phyloP scores from a whole-genome alignment of 352 stramenopile genomes.

The Phytophthora ramorum region DNA sequence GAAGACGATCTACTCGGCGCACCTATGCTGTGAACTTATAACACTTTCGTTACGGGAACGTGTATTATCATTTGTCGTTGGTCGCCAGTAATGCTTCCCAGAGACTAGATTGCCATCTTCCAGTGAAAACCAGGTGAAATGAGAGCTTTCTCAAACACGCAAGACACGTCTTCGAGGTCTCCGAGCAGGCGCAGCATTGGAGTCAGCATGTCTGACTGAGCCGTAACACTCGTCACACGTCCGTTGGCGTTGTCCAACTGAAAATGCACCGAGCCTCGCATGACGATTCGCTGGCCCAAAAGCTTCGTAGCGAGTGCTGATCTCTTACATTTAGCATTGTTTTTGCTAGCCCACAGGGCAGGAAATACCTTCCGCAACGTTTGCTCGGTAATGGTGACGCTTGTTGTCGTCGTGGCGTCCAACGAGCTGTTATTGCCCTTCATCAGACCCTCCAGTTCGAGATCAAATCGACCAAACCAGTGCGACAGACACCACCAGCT shows the following conservation, averaged over 20 bases:
- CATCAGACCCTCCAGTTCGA: constrained; percentile 4
- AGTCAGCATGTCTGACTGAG: constrained; percentile 1
- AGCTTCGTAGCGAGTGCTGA: neutral
- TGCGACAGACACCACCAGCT: neutral
- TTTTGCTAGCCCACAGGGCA: neutral
- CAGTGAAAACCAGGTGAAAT: constrained; percentile 9
- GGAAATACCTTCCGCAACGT: constrained; percentile 11
- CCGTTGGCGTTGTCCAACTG: neutral
- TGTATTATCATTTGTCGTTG: too few relatives aligned
- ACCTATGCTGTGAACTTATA: too few relatives aligned
- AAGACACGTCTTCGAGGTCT: neutral
- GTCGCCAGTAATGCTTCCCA: too few relatives aligned
- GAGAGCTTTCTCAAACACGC: constrained; percentile 7
- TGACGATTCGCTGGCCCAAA: neutral
- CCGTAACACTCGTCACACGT: constrained; percentile 6
- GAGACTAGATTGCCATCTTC: neutral
- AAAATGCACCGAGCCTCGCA: constrained; percentile 3
- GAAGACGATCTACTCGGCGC: too few relatives aligned
- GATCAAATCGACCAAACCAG: constrained; percentile 4
- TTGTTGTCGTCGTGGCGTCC: constrained; percentile 11
- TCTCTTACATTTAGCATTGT: neutral
- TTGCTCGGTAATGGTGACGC: constrained; percentile 7
- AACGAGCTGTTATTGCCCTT: too few relatives aligned
- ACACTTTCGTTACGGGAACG: too few relatives aligned
- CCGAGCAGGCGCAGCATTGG: neutral